Percentiles rank a stretch among this genome's conserved stretches.
These are phyloP conservation scores for Eimeria mitis DNA, from an alignment of 169 alveolate species.

Conservation along the genomic window DNA sequence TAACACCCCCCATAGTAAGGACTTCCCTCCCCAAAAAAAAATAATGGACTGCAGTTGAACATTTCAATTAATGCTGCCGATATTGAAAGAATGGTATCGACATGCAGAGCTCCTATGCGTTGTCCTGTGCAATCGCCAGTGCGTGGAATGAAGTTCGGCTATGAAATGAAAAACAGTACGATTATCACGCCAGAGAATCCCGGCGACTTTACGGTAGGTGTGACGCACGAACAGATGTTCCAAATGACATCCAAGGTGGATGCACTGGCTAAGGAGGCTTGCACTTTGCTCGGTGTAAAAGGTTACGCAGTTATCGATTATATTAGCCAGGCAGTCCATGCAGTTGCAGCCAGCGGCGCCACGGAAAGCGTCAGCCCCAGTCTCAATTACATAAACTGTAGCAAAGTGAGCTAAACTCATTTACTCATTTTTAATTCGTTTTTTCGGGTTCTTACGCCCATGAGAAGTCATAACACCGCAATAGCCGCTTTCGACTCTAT, in stretches of 20 bases:
- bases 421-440: background rate
- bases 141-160: constrained; percentile 61
- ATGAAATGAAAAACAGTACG: constrained; percentile 35
- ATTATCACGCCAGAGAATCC: background rate
- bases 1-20: background rate
- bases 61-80: background rate
- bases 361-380: background rate
- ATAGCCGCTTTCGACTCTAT: background rate
- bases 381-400: constrained; percentile 40
- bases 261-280: background rate
- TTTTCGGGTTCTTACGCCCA: too few relatives aligned
- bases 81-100: background rate
- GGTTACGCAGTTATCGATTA: constrained; percentile 65
- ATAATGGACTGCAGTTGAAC: background rate
- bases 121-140: constrained; percentile 1
- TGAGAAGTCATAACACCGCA: background rate
- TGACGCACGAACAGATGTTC: background rate
- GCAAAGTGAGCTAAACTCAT: constrained; percentile 4
- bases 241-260: background rate
- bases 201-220: too few relatives aligned
- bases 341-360: constrained; percentile 61
- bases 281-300: background rate
- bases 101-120: background rate
- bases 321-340: constrained; percentile 3
- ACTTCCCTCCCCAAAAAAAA: background rate